Evolutionary conservation across 805 yeast genomes (phyloP).

Genomic region (Phaffomyces thermotolerans): DNA sequence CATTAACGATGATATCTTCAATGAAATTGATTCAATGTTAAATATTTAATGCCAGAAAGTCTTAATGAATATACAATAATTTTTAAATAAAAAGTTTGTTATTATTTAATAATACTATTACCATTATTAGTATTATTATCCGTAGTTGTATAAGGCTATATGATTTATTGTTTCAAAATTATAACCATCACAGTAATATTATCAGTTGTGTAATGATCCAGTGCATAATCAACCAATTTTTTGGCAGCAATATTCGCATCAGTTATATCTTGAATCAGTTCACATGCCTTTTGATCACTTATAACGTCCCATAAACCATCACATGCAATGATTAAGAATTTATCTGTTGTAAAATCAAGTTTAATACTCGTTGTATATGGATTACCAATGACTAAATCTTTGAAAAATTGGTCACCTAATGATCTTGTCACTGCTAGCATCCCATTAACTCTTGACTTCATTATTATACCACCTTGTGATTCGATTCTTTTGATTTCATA

Average conservation of each 20-base stretch:
- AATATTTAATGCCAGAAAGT: constrained; percentile 8
- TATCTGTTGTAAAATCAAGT: constrained; percentile 50
- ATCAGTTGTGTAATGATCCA: constrained; percentile 76
- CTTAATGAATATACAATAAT: too few species aligned
- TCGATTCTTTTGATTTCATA: constrained; percentile 71
- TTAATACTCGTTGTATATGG: constrained; percentile 91
- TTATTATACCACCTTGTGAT: constrained; percentile 75
- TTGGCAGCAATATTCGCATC: constrained; percentile 66
- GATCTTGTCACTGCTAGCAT: constrained; percentile 92
- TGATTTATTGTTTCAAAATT: constrained; percentile 16
- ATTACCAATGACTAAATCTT: constrained; percentile 77
- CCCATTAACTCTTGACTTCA: constrained; percentile 92
- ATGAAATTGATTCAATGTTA: constrained; percentile 22
- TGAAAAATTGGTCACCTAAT: constrained; percentile 89
- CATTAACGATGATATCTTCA: constrained; percentile 18
- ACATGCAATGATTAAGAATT: constrained; percentile 83
- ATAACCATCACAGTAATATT: constrained; percentile 93
- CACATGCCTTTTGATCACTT: constrained; percentile 77
- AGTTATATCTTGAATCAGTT: constrained; percentile 45
- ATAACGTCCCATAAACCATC: constrained; percentile 98
- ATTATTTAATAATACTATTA: too few species aligned
- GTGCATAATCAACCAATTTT: constrained; percentile 61
- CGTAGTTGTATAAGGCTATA: too few species aligned
- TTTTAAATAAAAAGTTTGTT: too few species aligned
- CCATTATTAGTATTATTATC: too few species aligned